Evolutionary conservation across 345 rosid genomes (phyloP).

Genomic region (Salix caprea): DNA sequence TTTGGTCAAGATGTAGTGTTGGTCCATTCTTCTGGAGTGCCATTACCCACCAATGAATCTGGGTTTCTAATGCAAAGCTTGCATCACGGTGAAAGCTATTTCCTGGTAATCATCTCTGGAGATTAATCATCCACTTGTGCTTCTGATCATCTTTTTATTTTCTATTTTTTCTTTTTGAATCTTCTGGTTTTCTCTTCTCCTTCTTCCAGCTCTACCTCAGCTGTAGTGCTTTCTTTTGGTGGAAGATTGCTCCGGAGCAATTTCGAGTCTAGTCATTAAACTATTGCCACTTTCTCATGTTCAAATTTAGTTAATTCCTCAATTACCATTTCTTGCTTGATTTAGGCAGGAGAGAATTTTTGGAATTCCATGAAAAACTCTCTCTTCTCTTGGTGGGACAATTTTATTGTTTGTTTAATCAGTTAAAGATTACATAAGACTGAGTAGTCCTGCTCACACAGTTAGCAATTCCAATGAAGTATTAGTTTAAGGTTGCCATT

Average conservation of each 20-base stretch:
- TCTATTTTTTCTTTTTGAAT: neutral
- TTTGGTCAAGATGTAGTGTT: conserved; percentile 67
- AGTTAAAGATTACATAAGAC: neutral
- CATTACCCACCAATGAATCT: conserved; percentile 66
- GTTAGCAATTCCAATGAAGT: conserved; percentile 10
- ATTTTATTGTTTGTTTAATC: neutral
- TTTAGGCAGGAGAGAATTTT: conserved; percentile 28
- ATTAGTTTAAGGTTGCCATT: conserved; percentile 1
- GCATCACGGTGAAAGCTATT: conserved; percentile 92
- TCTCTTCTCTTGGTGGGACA: neutral
- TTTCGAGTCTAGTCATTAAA: neutral
- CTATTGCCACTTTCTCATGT: neutral
- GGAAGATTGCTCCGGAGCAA: neutral
- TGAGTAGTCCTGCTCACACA: conserved; percentile 18
- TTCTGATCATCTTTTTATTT: neutral
- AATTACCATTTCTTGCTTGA: conserved; percentile 11
- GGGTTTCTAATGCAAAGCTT: conserved; percentile 69
- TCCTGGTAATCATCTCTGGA: conserved; percentile 55
- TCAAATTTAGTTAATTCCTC: neutral
- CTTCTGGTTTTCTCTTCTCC: neutral
- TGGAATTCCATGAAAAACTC: conserved; percentile 32
- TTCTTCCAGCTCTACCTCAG: neutral
- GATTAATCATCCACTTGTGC: neutral
- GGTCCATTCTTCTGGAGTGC: conserved; percentile 77
- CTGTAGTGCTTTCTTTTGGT: neutral